Conservation (phyloP, 441 rosid genomes). For the California macrophylla region DNA sequence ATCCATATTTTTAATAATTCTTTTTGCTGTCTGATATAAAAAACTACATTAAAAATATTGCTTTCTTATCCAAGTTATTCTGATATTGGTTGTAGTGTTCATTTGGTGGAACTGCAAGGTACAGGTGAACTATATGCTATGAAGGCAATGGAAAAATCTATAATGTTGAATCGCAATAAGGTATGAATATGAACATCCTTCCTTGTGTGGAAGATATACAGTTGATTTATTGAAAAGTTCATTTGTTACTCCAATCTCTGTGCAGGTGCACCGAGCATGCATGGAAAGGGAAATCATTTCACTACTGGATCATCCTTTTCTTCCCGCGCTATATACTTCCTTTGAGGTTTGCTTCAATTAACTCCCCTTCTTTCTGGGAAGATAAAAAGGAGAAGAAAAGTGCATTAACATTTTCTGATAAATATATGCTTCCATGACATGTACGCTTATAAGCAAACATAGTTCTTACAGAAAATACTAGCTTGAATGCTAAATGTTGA, state of each 20-base stretch:
- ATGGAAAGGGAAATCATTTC: conserved; percentile 83
- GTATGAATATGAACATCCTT: conserved; percentile 23
- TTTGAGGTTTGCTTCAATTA: conserved; percentile 49
- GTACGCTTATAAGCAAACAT: neutral
- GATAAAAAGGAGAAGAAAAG: neutral
- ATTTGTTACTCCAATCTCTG: neutral
- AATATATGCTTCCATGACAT: neutral
- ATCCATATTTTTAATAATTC: too few relatives aligned
- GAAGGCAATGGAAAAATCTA: conserved; percentile 95
- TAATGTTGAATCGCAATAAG: conserved; percentile 90
- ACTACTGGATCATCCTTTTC: conserved; percentile 86
- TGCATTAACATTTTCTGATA: neutral
- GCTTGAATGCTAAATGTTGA: too few relatives aligned
- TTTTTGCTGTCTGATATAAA: too few relatives aligned
- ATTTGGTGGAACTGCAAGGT: conserved; percentile 77
- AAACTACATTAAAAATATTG: neutral
- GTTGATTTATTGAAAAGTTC: conserved; percentile 8
- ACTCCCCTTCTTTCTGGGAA: neutral
- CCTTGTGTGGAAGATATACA: conserved; percentile 3
- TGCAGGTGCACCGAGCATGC: conserved; percentile 86
- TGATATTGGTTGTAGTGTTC: conserved; percentile 46
- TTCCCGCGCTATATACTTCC: conserved; percentile 77
- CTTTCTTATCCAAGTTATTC: neutral
- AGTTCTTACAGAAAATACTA: too few relatives aligned
- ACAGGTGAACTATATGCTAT: conserved; percentile 70